Conservation (phyloP, 768 basidiomycete species). For the Hericium rajendrae region DNA sequence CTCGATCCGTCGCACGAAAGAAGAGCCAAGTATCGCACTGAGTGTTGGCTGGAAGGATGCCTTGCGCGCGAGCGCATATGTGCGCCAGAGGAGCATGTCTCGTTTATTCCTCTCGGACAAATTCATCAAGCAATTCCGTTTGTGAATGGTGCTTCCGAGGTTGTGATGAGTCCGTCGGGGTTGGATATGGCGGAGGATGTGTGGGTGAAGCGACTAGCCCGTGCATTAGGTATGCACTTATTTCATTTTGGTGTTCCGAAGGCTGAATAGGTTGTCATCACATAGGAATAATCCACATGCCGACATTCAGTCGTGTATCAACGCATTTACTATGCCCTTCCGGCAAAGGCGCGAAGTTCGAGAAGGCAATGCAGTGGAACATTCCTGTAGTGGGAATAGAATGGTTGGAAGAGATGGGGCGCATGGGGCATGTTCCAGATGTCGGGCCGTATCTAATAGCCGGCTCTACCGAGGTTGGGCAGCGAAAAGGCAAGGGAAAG, state of each 20-base stretch:
- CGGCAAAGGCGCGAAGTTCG: conserved; percentile 60
- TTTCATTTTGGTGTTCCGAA: not conserved
- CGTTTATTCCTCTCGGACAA: conserved; percentile 52
- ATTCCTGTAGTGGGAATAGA: conserved; percentile 59
- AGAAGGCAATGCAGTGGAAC: conserved; percentile 73
- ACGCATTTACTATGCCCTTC: conserved; percentile 80
- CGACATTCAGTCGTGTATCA: conserved; percentile 52
- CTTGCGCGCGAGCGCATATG: conserved; percentile 70
- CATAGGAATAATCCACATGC: conserved; percentile 44
- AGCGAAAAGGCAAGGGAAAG: conserved; percentile 25
- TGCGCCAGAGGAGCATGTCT: conserved; percentile 53
- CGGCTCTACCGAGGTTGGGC: not conserved
- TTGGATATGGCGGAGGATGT: conserved; percentile 60
- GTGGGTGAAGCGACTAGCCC: conserved; percentile 55
- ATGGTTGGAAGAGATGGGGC: conserved; percentile 60
- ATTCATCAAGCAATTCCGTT: conserved; percentile 37
- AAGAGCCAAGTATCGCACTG: conserved; percentile 59
- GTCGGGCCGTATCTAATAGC: conserved; percentile 22
- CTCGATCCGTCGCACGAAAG: conserved; percentile 31
- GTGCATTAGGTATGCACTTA: conserved; percentile 47
- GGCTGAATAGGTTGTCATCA: not conserved
- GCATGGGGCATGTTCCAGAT: conserved; percentile 37
- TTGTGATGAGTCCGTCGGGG: conserved; percentile 66
- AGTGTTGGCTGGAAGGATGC: conserved; percentile 90
- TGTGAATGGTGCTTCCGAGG: conserved; percentile 44